A percentile compares a stretch with the other conserved stretches of the same genome.
Evolutionary conservation across 768 basidiomycete genomes (phyloP).

Genomic region (Antrodiella citrinella): DNA sequence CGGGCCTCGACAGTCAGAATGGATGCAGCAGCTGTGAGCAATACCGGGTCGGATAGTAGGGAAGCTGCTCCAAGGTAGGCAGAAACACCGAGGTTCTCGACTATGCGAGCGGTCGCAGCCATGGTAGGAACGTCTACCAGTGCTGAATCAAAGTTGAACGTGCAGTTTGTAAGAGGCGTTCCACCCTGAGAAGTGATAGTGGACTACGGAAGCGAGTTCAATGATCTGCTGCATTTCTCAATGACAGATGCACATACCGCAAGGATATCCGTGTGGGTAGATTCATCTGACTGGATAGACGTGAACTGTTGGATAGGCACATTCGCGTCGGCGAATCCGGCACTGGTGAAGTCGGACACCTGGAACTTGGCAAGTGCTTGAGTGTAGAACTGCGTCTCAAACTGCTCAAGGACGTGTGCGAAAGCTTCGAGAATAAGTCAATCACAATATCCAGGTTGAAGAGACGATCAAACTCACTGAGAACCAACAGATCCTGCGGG

Average conservation of each 20-base stretch:
- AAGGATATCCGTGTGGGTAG: conserved; percentile 47
- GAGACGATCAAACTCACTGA: conserved; percentile 40
- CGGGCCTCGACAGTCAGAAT: conserved; percentile 81
- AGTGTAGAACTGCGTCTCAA: conserved; percentile 63
- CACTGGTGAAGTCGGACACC: conserved; percentile 49
- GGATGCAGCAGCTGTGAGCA: conserved; percentile 60
- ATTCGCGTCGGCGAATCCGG: conserved; percentile 52
- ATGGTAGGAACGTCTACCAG: conserved; percentile 62
- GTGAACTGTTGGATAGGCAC: conserved; percentile 55
- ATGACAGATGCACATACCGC: conserved; percentile 28
- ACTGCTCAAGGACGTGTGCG: conserved; percentile 65
- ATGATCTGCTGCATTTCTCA: too few relatives aligned
- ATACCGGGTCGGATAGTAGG: conserved; percentile 48
- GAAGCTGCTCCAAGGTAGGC: conserved; percentile 73
- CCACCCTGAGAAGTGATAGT: conserved; percentile 48
- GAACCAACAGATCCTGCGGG: conserved; percentile 42
- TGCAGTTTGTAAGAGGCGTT: conserved; percentile 46
- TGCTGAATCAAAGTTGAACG: conserved; percentile 58
- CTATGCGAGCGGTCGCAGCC: conserved; percentile 61
- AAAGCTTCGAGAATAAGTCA: conserved; percentile 42
- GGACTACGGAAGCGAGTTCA: conserved; percentile 27
- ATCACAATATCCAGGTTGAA: neutral
- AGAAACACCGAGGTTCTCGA: conserved; percentile 69
- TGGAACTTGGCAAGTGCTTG: conserved; percentile 62
- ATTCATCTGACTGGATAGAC: conserved; percentile 53